A percentile compares a stretch with the other conserved stretches of the same genome.
Evolutionary conservation across 2,329 filamentous ascomycete species (phyloP).

Genomic region (Botryotinia narcissicola): DNA sequence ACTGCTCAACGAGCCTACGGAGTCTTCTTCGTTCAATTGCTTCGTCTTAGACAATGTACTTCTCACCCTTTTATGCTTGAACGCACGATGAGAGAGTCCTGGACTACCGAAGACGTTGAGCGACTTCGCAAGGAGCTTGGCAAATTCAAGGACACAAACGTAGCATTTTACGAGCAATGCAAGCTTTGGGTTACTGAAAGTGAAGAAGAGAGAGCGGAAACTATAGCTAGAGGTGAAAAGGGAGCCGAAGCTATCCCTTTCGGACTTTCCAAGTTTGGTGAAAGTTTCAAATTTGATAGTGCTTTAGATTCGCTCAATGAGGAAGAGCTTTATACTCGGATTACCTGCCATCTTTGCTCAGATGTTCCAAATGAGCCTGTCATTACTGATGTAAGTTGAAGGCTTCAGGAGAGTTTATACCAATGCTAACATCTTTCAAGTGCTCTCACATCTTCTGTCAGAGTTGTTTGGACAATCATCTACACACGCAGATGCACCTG

Average conservation of each 20-base stretch:
- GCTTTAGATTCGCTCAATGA: slow-evolving; percentile 36
- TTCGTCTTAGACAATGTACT: slow-evolving; percentile 37
- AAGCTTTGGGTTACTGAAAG: slow-evolving; percentile 29
- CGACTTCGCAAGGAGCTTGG: slow-evolving; percentile 24
- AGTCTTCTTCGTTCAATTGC: slow-evolving; percentile 36
- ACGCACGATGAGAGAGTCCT: slow-evolving; percentile 35
- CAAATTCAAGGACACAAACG: slow-evolving; percentile 11
- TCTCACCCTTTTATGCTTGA: slow-evolving; percentile 39
- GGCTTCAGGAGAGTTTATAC: neutral
- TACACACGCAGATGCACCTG: slow-evolving; percentile 22
- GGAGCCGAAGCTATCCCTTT: slow-evolving; percentile 27
- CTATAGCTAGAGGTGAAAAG: slow-evolving; percentile 17
- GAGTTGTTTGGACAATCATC: slow-evolving; percentile 43
- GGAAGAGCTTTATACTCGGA: slow-evolving; percentile 38
- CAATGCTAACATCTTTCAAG: slow-evolving; percentile 20
- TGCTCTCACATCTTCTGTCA: slow-evolving; percentile 58
- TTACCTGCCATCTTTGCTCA: slow-evolving; percentile 45
- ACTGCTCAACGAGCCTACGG: slow-evolving; percentile 29
- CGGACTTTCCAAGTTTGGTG: slow-evolving; percentile 35
- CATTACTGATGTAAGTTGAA: slow-evolving; percentile 41
- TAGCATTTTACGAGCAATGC: slow-evolving; percentile 36
- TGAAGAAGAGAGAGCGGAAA: slow-evolving; percentile 4
- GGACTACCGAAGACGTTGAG: slow-evolving; percentile 33
- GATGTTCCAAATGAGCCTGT: slow-evolving; percentile 41
- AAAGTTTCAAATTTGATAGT: slow-evolving; percentile 35